Evolutionary conservation across 345 rosid species (phyloP).

Genomic region (Bruguiera parviflora): DNA sequence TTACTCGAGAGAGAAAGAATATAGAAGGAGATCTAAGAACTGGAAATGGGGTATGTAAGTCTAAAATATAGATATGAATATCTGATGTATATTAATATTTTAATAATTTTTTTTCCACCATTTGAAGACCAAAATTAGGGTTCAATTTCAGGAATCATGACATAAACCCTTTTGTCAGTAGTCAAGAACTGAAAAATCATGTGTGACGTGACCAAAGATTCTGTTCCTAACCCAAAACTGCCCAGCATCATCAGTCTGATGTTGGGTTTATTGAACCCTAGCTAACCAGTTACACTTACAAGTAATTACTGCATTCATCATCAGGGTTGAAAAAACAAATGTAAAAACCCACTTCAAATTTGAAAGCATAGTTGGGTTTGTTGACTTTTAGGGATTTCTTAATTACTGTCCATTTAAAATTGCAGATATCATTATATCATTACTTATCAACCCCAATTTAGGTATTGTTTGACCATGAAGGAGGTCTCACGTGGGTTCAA

Average conservation of each 20-base stretch:
- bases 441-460: conserved; percentile 33
- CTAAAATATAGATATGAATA: too few relatives aligned
- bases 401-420: conserved; percentile 22
- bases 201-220: conserved; percentile 79
- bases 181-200: conserved; percentile 53
- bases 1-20: conserved; percentile 15
- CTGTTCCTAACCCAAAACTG: conserved; percentile 40
- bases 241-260: conserved; percentile 31
- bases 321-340: not conserved
- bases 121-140: conserved; percentile 22
- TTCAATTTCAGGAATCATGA: conserved; percentile 36
- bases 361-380: conserved; percentile 25
- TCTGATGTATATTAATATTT: too few relatives aligned
- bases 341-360: conserved; percentile 4
- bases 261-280: conserved; percentile 40
- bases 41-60: too few relatives aligned
- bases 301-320: not conserved
- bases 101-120: not conserved
- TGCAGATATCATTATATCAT: conserved; percentile 23
- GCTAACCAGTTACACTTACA: conserved; percentile 4
- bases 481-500: conserved; percentile 23
- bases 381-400: conserved; percentile 15
- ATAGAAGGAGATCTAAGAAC: conserved; percentile 17
- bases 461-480: conserved; percentile 18
- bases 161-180: conserved; percentile 56